Evolutionary conservation across 1,139 yeast species (phyloP).

Genomic region (Scheffersomyces segobiensis): DNA sequence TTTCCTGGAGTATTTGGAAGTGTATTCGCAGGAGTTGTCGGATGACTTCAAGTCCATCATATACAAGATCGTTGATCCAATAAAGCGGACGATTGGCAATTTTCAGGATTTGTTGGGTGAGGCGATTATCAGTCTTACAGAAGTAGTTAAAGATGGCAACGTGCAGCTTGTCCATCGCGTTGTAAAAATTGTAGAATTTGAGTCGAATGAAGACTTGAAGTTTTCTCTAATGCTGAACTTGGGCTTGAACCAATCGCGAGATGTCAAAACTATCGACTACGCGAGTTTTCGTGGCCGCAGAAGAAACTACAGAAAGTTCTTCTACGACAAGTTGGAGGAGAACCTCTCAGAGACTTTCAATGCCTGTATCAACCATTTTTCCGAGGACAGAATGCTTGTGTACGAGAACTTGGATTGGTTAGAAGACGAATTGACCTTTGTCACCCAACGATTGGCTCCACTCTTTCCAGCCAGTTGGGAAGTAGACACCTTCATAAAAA

Average conservation of each 20-base stretch:
- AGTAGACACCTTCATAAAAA: conserved; percentile 60
- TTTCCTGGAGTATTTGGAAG: conserved; percentile 70
- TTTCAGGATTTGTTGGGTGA: conserved; percentile 69
- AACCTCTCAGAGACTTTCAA: conserved; percentile 67
- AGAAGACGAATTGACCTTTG: conserved; percentile 73
- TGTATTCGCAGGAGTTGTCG: conserved; percentile 53
- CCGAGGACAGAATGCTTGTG: conserved; percentile 55
- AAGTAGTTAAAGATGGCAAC: conserved; percentile 68
- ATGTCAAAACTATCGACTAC: conserved; percentile 26
- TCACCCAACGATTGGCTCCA: conserved; percentile 56
- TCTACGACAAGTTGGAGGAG: conserved; percentile 59
- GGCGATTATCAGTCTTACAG: conserved; percentile 66
- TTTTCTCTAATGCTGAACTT: conserved; percentile 52
- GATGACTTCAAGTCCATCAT: conserved; percentile 75
- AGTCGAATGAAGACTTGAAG: conserved; percentile 75
- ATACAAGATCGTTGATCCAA: conserved; percentile 55
- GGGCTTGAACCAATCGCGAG: conserved; percentile 19
- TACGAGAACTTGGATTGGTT: conserved; percentile 80
- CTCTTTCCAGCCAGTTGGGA: conserved; percentile 75
- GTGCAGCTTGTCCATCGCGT: conserved; percentile 66
- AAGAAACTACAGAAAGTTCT: conserved; percentile 66
- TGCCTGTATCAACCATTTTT: conserved; percentile 61
- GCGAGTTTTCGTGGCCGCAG: conserved; percentile 41
- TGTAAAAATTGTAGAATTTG: conserved; percentile 76
- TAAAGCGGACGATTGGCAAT: conserved; percentile 47